Percentiles rank a stretch among this genome's conserved stretches.
Evolutionary conservation across 2,329 filamentous ascomycete genomes (phyloP).

Genomic region (Grosmannia penicillata): DNA sequence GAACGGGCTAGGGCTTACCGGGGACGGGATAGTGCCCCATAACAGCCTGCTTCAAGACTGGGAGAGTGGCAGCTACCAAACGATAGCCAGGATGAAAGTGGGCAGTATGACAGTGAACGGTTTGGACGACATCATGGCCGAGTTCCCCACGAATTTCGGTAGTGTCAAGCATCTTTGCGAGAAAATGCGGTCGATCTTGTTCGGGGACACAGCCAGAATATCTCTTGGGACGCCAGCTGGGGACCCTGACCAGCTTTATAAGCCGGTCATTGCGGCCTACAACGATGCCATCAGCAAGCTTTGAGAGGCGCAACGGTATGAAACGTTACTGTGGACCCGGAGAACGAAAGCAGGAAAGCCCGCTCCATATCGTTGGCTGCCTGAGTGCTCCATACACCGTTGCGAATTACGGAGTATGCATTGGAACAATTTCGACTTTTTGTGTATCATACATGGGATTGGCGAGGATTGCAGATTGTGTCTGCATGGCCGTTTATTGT

Average conservation of each 20-base stretch:
- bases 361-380: too few relatives aligned
- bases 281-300: neutral
- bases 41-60: neutral
- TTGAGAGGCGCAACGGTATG: too few relatives aligned
- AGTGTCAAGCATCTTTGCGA: too few relatives aligned
- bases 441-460: too few relatives aligned
- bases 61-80: neutral
- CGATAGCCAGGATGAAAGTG: neutral
- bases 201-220: neutral
- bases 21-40: neutral
- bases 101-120: neutral
- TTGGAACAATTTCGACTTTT: too few relatives aligned
- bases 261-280: neutral
- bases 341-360: too few relatives aligned
- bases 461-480: too few relatives aligned
- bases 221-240: neutral
- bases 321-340: too few relatives aligned
- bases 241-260: neutral
- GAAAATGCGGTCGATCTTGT: neutral
- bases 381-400: too few relatives aligned
- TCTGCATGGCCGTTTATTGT: too few relatives aligned
- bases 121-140: neutral
- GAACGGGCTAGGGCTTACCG: neutral
- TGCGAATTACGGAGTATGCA: too few relatives aligned
- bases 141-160: too few relatives aligned